phyloP scores from a whole-genome alignment of 495 filamentous ascomycete genomes.

The Tetracladium marchalianum region DNA sequence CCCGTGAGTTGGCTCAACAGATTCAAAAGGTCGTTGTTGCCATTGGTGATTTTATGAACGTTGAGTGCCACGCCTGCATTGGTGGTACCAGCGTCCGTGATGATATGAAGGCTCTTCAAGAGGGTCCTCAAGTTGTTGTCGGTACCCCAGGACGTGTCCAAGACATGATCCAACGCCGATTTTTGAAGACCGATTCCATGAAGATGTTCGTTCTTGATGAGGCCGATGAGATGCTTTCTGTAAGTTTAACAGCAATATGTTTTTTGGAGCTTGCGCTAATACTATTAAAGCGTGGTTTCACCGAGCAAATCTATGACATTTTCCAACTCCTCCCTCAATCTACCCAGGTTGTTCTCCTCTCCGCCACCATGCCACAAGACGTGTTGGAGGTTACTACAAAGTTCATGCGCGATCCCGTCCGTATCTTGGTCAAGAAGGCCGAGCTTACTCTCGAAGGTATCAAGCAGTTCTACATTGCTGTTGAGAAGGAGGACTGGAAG shows the following conservation, averaged over 20 bases:
- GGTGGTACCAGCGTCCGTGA: slow-evolving; percentile 97
- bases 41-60: slow-evolving; percentile 98
- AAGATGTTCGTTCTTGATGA: slow-evolving; percentile 99
- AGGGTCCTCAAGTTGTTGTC: slow-evolving; percentile 92
- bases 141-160: slow-evolving; percentile 96
- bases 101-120: slow-evolving; percentile 92
- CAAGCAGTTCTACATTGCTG: slow-evolving; percentile 99
- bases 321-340: slow-evolving; percentile 96
- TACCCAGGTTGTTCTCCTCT: slow-evolving; percentile 95
- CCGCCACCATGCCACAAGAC: slow-evolving; percentile 96
- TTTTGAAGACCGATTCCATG: slow-evolving; percentile 88
- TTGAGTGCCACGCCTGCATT: slow-evolving; percentile 98
- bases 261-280: slow-evolving; percentile 6
- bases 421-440: slow-evolving; percentile 98
- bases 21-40: slow-evolving; percentile 99
- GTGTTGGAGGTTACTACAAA: slow-evolving; percentile 99
- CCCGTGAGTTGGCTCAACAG: slow-evolving; percentile 95
- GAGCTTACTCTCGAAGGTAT: slow-evolving; percentile 98
- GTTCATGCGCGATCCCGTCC: slow-evolving; percentile 99
- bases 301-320: slow-evolving; percentile 99
- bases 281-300: slow-evolving; percentile 72
- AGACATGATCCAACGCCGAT: slow-evolving; percentile 97
- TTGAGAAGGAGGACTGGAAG: slow-evolving; percentile 99
- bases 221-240: slow-evolving; percentile 96
- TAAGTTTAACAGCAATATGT: slow-evolving; percentile 32